A percentile compares a stretch with the other conserved stretches of the same genome.
phyloP scores from a whole-genome alignment of 2,329 filamentous ascomycete genomes.

The Gliomastix tumulicola region DNA sequence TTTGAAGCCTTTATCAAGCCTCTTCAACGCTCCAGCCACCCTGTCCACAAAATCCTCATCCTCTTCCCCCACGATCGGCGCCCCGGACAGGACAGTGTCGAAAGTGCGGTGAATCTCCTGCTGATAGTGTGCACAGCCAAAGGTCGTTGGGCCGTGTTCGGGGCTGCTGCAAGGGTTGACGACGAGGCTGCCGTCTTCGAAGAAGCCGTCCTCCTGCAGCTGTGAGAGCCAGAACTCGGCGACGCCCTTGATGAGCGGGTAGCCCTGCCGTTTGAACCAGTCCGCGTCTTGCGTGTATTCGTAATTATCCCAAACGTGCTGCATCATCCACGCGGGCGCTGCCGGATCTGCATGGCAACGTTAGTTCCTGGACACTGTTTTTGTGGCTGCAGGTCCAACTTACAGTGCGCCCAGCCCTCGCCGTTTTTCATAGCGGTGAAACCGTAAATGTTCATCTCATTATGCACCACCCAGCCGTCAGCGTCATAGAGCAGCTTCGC shows the following conservation, averaged over 20 bases:
- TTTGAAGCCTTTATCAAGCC: conserved; percentile 21
- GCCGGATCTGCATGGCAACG: conserved; percentile 29
- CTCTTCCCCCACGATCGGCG: conserved; percentile 10
- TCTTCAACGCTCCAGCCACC: conserved; percentile 21
- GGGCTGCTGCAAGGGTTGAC: conserved; percentile 53
- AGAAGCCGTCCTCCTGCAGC: conserved; percentile 41
- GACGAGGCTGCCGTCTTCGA: conserved; percentile 42
- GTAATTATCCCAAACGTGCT: conserved; percentile 51
- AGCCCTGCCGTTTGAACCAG: conserved; percentile 41
- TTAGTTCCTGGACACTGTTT: conserved; percentile 14
- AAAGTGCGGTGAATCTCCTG: conserved; percentile 40
- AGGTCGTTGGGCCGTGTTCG: conserved; percentile 47
- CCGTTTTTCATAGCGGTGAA: conserved; percentile 35
- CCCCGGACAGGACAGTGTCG: conserved; percentile 23
- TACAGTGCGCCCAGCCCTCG: conserved; percentile 22
- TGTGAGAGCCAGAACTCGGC: conserved; percentile 50
- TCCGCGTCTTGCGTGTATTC: conserved; percentile 39
- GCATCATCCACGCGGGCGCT: conserved; percentile 51
- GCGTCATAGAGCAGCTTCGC: conserved; percentile 46
- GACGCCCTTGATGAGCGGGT: conserved; percentile 44
- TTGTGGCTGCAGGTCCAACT: conserved; percentile 4
- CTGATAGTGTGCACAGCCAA: conserved; percentile 46
- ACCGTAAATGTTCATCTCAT: conserved; percentile 53
- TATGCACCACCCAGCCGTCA: conserved; percentile 47
- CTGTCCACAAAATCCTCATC: conserved; percentile 20